Conservation (phyloP, 2,329 filamentous ascomycete genomes). For the Aphanocladium album region DNA sequence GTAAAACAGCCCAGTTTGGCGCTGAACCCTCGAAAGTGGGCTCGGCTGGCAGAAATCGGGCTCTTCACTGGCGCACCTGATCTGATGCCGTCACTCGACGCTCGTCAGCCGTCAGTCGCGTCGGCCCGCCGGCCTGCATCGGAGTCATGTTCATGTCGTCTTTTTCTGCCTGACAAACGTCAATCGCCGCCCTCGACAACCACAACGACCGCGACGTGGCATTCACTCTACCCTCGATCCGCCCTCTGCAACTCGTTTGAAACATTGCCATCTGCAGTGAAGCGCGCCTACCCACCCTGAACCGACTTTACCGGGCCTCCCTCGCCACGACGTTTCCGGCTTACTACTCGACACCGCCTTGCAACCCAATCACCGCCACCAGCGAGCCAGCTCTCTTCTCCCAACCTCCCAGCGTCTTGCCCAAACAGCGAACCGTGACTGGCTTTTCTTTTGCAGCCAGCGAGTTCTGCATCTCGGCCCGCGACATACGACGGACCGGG, state of each 20-base stretch:
- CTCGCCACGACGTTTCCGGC: neutral
- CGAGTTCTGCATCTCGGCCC: neutral
- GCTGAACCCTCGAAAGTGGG: neutral
- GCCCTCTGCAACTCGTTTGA: neutral
- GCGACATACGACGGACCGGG: neutral
- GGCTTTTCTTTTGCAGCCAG: neutral
- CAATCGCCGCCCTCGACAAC: neutral
- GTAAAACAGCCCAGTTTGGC: no score
- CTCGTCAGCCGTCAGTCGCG: conserved; percentile 5
- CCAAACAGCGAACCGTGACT: neutral
- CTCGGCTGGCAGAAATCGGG: neutral
- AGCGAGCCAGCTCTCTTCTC: neutral
- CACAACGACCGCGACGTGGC: neutral
- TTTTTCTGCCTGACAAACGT: conserved; percentile 11
- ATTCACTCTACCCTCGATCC: neutral
- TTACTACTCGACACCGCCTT: conserved; percentile 2
- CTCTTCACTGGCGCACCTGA: neutral
- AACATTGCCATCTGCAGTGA: neutral
- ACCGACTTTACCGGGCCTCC: neutral
- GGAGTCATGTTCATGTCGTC: conserved; percentile 5
- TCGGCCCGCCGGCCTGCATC: conserved; percentile 10
- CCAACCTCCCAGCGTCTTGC: neutral
- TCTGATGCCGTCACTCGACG: conserved; percentile 8
- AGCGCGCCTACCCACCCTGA: neutral
- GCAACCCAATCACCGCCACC: neutral